Evolutionary conservation across 2,329 filamentous ascomycete species (phyloP).

Genomic region (Moelleriella libera): DNA sequence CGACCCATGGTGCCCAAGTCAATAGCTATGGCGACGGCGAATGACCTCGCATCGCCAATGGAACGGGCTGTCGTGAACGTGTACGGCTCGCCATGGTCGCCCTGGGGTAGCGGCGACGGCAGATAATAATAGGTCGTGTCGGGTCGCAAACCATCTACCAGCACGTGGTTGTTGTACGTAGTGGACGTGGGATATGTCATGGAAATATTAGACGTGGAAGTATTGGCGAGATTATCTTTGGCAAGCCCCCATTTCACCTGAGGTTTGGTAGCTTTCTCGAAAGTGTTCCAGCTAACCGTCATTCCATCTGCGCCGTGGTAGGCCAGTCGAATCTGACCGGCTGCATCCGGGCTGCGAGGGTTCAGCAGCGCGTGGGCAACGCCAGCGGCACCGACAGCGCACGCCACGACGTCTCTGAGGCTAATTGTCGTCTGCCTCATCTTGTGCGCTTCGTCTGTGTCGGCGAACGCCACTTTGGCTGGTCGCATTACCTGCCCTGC

Average conservation of each 20-base stretch:
- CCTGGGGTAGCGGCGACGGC: not conserved
- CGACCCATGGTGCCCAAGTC: slow-evolving; percentile 6
- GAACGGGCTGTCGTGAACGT: not conserved
- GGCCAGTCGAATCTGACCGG: slow-evolving; percentile 1
- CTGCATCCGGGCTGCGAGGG: not conserved
- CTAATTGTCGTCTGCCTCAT: not conserved
- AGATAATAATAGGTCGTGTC: slow-evolving; percentile 1
- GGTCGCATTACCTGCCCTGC: too few relatives aligned
- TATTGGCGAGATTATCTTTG: slow-evolving; percentile 8
- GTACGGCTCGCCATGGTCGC: not conserved
- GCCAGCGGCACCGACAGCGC: not conserved
- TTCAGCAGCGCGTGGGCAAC: not conserved
- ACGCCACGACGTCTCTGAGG: not conserved
- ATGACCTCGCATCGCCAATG: slow-evolving; percentile 5
- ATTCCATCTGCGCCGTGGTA: slow-evolving; percentile 5
- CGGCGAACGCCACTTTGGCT: too few relatives aligned
- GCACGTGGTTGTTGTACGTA: slow-evolving; percentile 16
- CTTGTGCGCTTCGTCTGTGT: too few relatives aligned
- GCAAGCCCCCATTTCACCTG: slow-evolving; percentile 15
- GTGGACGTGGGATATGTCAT: slow-evolving; percentile 16
- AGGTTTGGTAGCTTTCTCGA: slow-evolving; percentile 11
- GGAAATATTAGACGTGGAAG: slow-evolving; percentile 12
- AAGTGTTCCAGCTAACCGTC: slow-evolving; percentile 19
- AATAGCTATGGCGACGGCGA: slow-evolving; percentile 12
- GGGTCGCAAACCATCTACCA: slow-evolving; percentile 1